Conservation (phyloP, 1,284 basidiomycete species). For the Marasmius tenuissimus region DNA sequence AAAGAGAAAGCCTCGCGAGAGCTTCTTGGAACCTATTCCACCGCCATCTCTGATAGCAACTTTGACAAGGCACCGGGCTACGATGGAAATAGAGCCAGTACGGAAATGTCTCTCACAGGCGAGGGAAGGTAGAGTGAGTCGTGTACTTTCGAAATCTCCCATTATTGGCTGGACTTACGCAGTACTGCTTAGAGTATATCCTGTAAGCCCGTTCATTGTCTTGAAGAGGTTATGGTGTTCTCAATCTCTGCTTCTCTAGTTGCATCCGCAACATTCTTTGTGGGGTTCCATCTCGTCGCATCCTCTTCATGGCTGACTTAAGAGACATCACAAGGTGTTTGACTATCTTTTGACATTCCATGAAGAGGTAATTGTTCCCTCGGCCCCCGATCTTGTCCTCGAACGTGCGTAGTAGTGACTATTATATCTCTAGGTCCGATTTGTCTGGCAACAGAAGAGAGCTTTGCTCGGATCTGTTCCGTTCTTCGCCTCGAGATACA, state of each 20-base stretch:
- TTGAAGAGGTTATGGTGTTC: no score
- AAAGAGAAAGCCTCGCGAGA: no score
- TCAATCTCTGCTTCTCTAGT: not conserved
- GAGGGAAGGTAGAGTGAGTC: not conserved
- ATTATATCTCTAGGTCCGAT: constrained; percentile 10
- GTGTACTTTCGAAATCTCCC: not conserved
- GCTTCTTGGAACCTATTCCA: no score
- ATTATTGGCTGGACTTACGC: not conserved
- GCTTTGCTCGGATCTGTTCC: constrained; percentile 12
- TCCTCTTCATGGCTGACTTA: not conserved
- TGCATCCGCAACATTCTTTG: not conserved
- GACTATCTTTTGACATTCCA: constrained; percentile 19
- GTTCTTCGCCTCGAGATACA: constrained; percentile 19
- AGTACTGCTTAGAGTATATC: not conserved
- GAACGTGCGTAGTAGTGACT: not conserved
- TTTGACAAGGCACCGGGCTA: not conserved
- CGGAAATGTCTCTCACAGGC: not conserved
- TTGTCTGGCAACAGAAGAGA: constrained; percentile 15
- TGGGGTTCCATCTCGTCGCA: not conserved
- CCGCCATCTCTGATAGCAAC: no score
- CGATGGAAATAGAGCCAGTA: not conserved
- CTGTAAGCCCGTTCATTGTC: not conserved
- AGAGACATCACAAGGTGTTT: constrained; percentile 11
- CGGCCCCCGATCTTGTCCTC: not conserved
- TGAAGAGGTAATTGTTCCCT: constrained; percentile 13